phyloP scores from a whole-genome alignment of 1,284 basidiomycete genomes.

The Spongispora temasekensis region DNA sequence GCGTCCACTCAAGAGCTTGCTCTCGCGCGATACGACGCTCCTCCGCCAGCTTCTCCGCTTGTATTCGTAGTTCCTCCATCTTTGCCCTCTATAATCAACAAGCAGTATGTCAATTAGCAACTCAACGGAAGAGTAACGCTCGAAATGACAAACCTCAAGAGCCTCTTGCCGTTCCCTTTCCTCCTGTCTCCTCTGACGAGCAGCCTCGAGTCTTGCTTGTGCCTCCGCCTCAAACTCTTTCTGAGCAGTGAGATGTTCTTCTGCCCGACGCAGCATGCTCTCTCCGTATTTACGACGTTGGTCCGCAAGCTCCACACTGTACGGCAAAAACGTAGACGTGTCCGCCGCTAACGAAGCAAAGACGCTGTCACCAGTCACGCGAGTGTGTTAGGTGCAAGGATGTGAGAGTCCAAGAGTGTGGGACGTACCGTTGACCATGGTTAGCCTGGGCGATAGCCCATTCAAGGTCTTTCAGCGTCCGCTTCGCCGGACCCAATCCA shows the following conservation, averaged over 20 bases:
- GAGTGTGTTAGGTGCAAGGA: constrained; percentile 4
- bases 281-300: constrained; percentile 88
- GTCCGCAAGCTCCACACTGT: constrained; percentile 83
- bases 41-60: constrained; percentile 73
- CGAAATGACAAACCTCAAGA: constrained; percentile 48
- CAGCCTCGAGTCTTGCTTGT: constrained; percentile 73
- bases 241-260: constrained; percentile 55
- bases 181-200: constrained; percentile 65
- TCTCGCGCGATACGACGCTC: constrained; percentile 73
- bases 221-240: constrained; percentile 73
- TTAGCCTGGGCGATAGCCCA: constrained; percentile 78
- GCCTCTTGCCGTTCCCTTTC: constrained; percentile 63
- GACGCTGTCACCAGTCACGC: constrained; percentile 47
- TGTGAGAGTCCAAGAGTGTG: neutral
- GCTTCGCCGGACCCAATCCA: constrained; percentile 68
- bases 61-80: constrained; percentile 56
- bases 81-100: constrained; percentile 46
- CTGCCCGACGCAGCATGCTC: constrained; percentile 75
- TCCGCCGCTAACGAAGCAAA: constrained; percentile 83
- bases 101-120: neutral
- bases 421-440: constrained; percentile 82
- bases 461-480: constrained; percentile 78
- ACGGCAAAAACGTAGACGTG: constrained; percentile 71
- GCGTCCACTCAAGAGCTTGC: constrained; percentile 75
- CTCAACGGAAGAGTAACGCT: neutral